phyloP scores from a whole-genome alignment of 495 filamentous ascomycete species.

The Aspergillus sparsus region DNA sequence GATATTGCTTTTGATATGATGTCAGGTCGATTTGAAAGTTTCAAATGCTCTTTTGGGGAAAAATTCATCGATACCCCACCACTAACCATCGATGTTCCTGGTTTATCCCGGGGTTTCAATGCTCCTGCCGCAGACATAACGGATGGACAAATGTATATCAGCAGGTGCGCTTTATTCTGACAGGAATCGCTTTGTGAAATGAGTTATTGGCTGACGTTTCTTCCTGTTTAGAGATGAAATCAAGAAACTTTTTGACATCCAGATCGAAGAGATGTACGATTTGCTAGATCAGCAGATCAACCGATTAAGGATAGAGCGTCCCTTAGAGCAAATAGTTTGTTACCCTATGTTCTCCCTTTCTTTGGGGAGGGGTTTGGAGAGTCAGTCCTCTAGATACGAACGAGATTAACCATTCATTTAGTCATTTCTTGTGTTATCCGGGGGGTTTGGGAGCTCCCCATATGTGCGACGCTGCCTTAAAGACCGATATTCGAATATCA shows the following conservation, averaged over 20 bases:
- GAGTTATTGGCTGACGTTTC: background rate
- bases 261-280: slow-evolving; percentile 1
- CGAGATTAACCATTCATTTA: background rate
- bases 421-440: slow-evolving; percentile 7
- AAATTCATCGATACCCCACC: background rate
- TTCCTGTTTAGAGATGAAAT: background rate
- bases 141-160: background rate
- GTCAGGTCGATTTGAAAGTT: slow-evolving; percentile 13
- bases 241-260: slow-evolving; percentile 1
- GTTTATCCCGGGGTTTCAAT: background rate
- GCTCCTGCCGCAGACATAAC: background rate
- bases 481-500: slow-evolving; percentile 1
- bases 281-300: background rate
- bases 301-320: background rate
- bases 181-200: background rate
- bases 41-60: slow-evolving; percentile 16
- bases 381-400: too few relatives aligned
- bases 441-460: slow-evolving; percentile 6
- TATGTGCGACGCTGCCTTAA: slow-evolving; percentile 4
- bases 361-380: too few relatives aligned
- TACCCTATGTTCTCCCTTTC: background rate
- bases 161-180: background rate
- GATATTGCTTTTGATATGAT: slow-evolving; percentile 12
- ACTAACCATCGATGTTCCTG: background rate
- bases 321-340: slow-evolving; percentile 1